Evolutionary conservation across 2,329 filamentous ascomycete genomes (phyloP).

Genomic region (Colletotrichum acutatum): DNA sequence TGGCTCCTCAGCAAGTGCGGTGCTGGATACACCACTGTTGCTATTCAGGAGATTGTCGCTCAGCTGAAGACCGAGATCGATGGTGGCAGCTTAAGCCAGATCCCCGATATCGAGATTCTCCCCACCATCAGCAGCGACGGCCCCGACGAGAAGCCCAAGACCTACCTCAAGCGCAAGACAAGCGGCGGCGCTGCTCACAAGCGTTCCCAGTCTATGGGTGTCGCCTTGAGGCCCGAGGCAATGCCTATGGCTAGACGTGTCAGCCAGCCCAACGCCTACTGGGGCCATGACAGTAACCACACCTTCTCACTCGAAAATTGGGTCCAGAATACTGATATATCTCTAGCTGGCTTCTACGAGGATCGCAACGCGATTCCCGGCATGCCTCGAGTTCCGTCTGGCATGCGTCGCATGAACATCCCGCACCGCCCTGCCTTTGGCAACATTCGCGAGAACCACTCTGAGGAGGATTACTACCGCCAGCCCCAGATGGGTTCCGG

Average conservation of each 20-base stretch:
- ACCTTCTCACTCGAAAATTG: slow-evolving; percentile 43
- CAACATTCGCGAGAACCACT: slow-evolving; percentile 47
- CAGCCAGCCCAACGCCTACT: slow-evolving; percentile 40
- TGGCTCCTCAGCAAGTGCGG: slow-evolving; percentile 61
- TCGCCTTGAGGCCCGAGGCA: slow-evolving; percentile 38
- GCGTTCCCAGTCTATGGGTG: slow-evolving; percentile 49
- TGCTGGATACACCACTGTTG: slow-evolving; percentile 57
- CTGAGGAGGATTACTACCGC: slow-evolving; percentile 42
- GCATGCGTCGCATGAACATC: slow-evolving; percentile 38
- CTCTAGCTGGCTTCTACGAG: slow-evolving; percentile 34
- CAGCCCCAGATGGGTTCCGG: slow-evolving; percentile 33
- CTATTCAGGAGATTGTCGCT: slow-evolving; percentile 59
- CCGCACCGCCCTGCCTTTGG: slow-evolving; percentile 40
- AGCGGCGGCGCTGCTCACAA: slow-evolving; percentile 40
- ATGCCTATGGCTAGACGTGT: slow-evolving; percentile 41
- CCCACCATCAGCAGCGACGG: slow-evolving; percentile 60
- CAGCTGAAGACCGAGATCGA: slow-evolving; percentile 59
- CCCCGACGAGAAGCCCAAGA: slow-evolving; percentile 42
- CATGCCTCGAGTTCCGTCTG: slow-evolving; percentile 27
- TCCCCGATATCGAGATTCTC: slow-evolving; percentile 70
- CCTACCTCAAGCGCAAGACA: slow-evolving; percentile 41
- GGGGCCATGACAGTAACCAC: slow-evolving; percentile 33
- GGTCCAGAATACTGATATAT: slow-evolving; percentile 39
- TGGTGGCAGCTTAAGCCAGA: slow-evolving; percentile 52
- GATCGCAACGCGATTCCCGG: slow-evolving; percentile 39